Evolutionary conservation across 2,329 filamentous ascomycete species (phyloP), one percentile per base, ranked within the genome.

Genomic region (Tolypocladium ovalisporum): DNA sequence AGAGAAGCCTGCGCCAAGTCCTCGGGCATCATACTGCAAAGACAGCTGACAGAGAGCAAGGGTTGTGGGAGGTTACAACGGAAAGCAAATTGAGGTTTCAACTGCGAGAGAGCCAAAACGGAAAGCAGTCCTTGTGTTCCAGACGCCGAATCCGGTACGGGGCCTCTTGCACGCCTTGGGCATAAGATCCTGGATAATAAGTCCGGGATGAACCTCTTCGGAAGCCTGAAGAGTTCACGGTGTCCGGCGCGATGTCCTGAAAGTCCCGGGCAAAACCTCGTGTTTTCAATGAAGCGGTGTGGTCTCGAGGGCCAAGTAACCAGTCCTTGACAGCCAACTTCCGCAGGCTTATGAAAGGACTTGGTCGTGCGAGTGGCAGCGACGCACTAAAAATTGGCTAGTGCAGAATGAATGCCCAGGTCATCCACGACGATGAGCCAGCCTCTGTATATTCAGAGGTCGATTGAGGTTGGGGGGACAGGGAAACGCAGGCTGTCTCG

Each of bases 1-100:
- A 76, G 72, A 56, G 78, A 75, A 65, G 75, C 72, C 62, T 77
- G 75, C 51, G 75, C 71, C 76, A 78, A 76, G 61, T 73, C 69
- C 66, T 69, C 67, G 59, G 68, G 67, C 65, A 69, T 70, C 70
- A 72, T 71, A 64, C 64, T 68, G 65, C 58, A 51, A 34, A 34
- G 19, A 22, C 17, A 52, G 36, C 27, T 32, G 47, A 24, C 24
- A 15, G 12, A 42, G 10, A 57, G 47, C 49, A 40, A 54, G 22
- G 52, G 10, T n/a, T 32, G 6, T n/a, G 17, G 44, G 22, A 27
- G 52, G 55, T 22, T 12, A 51, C 54, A 29, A 36, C 36, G n/a
- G 15, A 29, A 49, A 32, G 36, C 19, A 44, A 37, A 42, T 19
- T 4, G 34, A 22, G 35, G 4, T 34, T 22, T 39, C 40, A 51